Percentiles rank a stretch among this genome's conserved stretches.
phyloP scores from a whole-genome alignment of 2,329 filamentous ascomycete genomes.

The Trichoderma atroviride region DNA sequence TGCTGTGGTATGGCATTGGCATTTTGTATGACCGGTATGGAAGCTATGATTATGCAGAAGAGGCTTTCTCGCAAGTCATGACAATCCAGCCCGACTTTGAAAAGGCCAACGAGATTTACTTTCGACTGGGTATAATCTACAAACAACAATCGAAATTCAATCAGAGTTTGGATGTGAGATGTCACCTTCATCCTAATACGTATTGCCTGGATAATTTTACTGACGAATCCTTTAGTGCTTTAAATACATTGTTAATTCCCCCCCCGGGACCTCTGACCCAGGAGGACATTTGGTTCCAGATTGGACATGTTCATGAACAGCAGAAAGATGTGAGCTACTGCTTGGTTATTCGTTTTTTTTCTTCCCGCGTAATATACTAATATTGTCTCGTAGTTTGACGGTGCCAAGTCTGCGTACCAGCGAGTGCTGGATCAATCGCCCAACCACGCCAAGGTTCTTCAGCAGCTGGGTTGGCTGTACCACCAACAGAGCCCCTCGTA shows the following conservation, averaged over 20 bases:
- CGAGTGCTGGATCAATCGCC: conserved; percentile 93
- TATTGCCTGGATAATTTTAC: not conserved
- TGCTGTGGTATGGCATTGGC: conserved; percentile 98
- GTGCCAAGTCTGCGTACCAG: conserved; percentile 87
- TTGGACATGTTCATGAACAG: conserved; percentile 97
- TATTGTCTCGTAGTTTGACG: conserved; percentile 71
- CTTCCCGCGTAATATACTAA: not conserved
- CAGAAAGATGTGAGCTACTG: conserved; percentile 89
- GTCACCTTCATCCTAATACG: not conserved
- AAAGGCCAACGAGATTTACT: conserved; percentile 99
- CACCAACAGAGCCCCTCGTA: conserved; percentile 94
- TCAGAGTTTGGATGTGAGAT: conserved; percentile 82
- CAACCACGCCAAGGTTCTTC: conserved; percentile 95
- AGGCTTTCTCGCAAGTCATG: conserved; percentile 98
- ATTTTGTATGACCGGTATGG: conserved; percentile 97
- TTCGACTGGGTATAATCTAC: conserved; percentile 98
- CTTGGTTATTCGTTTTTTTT: not conserved
- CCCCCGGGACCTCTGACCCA: conserved; percentile 91
- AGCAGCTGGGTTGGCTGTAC: conserved; percentile 96
- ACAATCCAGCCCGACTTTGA: conserved; percentile 97
- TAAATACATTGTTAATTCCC: conserved; percentile 94
- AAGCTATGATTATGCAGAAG: conserved; percentile 93
- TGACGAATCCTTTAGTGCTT: conserved; percentile 69
- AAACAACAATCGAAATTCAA: conserved; percentile 95
- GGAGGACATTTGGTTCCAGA: conserved; percentile 99